A percentile compares a stretch with the other conserved stretches of the same genome.
phyloP scores from a whole-genome alignment of 2,329 filamentous ascomycete species.

The Curvularia sp. region DNA sequence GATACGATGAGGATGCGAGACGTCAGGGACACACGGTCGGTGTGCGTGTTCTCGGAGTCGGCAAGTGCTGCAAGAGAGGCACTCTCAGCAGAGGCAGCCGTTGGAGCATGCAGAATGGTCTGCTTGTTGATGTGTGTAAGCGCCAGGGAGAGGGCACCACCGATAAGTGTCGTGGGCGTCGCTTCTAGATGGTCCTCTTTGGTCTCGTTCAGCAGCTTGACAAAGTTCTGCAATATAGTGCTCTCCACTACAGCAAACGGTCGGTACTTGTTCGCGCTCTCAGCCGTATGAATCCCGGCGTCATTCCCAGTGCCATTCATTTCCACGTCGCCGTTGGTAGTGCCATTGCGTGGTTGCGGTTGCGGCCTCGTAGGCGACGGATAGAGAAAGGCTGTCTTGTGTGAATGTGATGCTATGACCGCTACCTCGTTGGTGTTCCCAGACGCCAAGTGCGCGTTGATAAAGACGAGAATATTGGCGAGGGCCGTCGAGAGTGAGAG shows the following conservation, averaged over 20 bases:
- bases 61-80: conserved; percentile 55
- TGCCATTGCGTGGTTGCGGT: conserved; percentile 24
- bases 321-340: conserved; percentile 36
- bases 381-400: conserved; percentile 89
- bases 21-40: conserved; percentile 63
- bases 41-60: conserved; percentile 47
- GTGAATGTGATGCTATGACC: conserved; percentile 86
- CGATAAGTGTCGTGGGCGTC: conserved; percentile 82
- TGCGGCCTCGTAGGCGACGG: conserved; percentile 60
- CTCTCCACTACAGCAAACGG: conserved; percentile 88
- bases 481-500: conserved; percentile 85
- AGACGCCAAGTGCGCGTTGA: conserved; percentile 94
- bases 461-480: conserved; percentile 90
- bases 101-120: conserved; percentile 59
- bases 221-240: conserved; percentile 76
- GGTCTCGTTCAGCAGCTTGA: conserved; percentile 74
- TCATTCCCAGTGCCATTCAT: conserved; percentile 36
- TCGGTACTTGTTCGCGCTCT: conserved; percentile 85
- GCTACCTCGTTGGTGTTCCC: conserved; percentile 94
- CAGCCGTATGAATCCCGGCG: conserved; percentile 37
- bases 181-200: conserved; percentile 66
- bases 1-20: conserved; percentile 89
- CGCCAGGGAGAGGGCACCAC: conserved; percentile 88
- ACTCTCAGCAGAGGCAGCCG: conserved; percentile 53
- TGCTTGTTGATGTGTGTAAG: conserved; percentile 90